A percentile compares a stretch with the other conserved stretches of the same genome.
phyloP scores from a whole-genome alignment of 176 grass and related monocot species.

The Guadua angustifolia region DNA sequence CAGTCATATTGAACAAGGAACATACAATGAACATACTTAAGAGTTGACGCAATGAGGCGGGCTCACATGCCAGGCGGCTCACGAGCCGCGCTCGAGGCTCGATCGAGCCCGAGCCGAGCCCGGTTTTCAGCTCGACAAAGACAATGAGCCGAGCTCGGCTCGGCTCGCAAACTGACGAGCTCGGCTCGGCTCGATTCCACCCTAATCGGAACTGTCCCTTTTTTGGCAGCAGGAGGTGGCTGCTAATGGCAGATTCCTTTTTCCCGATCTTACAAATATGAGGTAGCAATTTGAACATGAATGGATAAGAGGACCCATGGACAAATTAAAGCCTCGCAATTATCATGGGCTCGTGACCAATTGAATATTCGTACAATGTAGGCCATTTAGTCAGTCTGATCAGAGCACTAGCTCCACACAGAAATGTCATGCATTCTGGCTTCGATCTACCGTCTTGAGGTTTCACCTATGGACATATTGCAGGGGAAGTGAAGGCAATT shows the following conservation, averaged over 20 bases:
- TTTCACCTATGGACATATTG: background rate
- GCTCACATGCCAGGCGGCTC: too few relatives aligned
- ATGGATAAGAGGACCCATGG: background rate
- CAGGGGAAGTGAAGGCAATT: background rate
- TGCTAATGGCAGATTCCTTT: slow-evolving; percentile 14
- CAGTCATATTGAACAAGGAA: too few relatives aligned
- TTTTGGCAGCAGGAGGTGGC: background rate
- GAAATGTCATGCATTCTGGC: background rate
- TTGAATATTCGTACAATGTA: background rate
- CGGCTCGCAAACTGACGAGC: too few relatives aligned
- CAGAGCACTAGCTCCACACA: background rate
- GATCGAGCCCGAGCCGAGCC: too few relatives aligned
- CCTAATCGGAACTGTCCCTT: slow-evolving; percentile 8
- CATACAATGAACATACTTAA: too few relatives aligned
- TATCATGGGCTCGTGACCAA: background rate
- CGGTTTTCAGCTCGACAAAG: too few relatives aligned
- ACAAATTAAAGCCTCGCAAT: background rate
- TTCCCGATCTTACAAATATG: background rate
- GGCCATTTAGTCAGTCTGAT: background rate
- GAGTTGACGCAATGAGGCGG: too few relatives aligned
- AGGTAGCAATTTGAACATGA: background rate
- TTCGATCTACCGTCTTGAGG: background rate
- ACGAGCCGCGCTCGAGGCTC: too few relatives aligned
- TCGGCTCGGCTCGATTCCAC: too few relatives aligned
- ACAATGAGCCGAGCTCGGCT: too few relatives aligned